Evolutionary conservation across 768 basidiomycete species (phyloP).

Genomic region (Russula earlei): DNA sequence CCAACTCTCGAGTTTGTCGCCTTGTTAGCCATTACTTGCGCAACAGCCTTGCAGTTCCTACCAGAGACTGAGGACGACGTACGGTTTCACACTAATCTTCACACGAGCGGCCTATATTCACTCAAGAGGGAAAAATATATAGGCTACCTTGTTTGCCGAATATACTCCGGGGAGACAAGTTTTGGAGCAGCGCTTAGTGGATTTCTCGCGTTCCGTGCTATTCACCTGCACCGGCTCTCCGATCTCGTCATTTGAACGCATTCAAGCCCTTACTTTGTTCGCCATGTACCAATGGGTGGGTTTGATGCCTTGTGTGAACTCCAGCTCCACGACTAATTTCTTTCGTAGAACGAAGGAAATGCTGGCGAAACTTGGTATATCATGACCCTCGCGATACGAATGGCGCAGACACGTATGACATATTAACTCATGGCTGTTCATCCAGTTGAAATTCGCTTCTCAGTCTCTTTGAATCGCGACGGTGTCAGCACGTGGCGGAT

Average conservation of each 20-base stretch:
- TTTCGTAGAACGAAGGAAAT: conserved; percentile 9
- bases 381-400: conserved; percentile 19
- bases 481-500: conserved; percentile 20
- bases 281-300: conserved; percentile 19
- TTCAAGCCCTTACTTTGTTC: conserved; percentile 20
- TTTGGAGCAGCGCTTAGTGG: conserved; percentile 16
- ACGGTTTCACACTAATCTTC: not conserved
- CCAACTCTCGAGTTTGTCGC: conserved; percentile 20
- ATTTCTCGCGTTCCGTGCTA: conserved; percentile 19
- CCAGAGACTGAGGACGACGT: conserved; percentile 21
- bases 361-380: conserved; percentile 17
- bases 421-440: not conserved
- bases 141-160: conserved; percentile 18
- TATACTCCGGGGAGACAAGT: conserved; percentile 20
- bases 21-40: conserved; percentile 22
- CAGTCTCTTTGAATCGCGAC: conserved; percentile 22
- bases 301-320: not conserved
- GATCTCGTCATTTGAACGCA: conserved; percentile 19
- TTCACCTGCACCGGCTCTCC: conserved; percentile 9
- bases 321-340: not conserved
- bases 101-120: not conserved
- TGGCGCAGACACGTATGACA: conserved; percentile 21
- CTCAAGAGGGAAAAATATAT: too few relatives aligned
- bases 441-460: not conserved
- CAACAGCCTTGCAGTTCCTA: conserved; percentile 21